Conservation (phyloP, 805 yeast genomes). For the Sungouiozyma ichnusensis region DNA sequence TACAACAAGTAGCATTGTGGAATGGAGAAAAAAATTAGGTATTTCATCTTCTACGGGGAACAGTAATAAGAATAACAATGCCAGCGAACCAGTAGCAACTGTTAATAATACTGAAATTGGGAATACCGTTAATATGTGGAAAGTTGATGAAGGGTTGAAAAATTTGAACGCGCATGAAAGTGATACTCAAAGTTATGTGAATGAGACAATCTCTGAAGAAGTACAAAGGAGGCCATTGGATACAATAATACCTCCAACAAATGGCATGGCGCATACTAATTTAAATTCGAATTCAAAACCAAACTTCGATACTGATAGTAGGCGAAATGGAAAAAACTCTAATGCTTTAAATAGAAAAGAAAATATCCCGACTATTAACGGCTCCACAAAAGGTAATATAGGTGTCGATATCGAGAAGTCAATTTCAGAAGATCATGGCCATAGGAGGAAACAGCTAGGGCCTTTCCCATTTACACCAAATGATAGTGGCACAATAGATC, state of each 20-base stretch:
- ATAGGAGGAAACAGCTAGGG: too few species aligned
- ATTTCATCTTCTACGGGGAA: slow-evolving; percentile 7
- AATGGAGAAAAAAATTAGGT: slow-evolving; percentile 29
- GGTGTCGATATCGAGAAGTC: too few species aligned
- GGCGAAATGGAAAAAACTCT: too few species aligned
- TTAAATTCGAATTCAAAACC: background rate
- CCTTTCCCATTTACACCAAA: too few species aligned
- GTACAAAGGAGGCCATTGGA: background rate
- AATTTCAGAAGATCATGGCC: too few species aligned
- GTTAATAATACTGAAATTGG: background rate
- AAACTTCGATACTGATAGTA: slow-evolving; percentile 1
- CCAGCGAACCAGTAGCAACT: background rate
- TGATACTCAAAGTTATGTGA: background rate
- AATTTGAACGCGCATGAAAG: background rate
- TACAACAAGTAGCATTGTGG: slow-evolving; percentile 29
- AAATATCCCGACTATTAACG: too few species aligned
- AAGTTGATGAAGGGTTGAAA: background rate
- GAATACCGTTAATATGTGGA: background rate
- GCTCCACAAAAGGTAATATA: too few species aligned
- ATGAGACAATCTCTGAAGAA: background rate
- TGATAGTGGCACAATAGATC: too few species aligned
- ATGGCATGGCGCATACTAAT: background rate
- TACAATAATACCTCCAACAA: background rate
- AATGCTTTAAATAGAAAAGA: too few species aligned
- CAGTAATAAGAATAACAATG: slow-evolving; percentile 4